Evolutionary conservation across 352 stramenopile species (phyloP).

Genomic region (Phytophthora pluvialis): DNA sequence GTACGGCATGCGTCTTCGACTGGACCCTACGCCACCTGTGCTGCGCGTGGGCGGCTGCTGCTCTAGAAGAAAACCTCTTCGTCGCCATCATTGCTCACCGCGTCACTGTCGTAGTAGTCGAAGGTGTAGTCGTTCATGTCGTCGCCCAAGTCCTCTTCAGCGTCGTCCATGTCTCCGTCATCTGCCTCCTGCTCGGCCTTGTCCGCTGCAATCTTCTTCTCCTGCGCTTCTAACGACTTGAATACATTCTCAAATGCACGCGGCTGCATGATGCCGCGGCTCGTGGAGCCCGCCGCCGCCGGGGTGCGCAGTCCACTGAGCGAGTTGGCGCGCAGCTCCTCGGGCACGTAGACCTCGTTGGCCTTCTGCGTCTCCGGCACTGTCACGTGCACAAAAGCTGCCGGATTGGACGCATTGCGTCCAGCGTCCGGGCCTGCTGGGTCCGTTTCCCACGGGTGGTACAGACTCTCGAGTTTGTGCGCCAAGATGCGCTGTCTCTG

Average conservation of each 20-base stretch:
- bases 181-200: slow-evolving; percentile 56
- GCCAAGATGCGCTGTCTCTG: slow-evolving; percentile 69
- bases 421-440: slow-evolving; percentile 28
- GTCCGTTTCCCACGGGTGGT: slow-evolving; percentile 65
- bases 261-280: slow-evolving; percentile 64
- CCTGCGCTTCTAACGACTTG: slow-evolving; percentile 72
- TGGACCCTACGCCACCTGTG: slow-evolving; percentile 3
- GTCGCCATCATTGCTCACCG: slow-evolving; percentile 67
- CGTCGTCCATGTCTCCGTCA: slow-evolving; percentile 65
- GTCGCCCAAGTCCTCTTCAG: slow-evolving; percentile 71
- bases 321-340: slow-evolving; percentile 66
- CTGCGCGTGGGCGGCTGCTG: background rate
- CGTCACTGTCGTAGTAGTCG: slow-evolving; percentile 83
- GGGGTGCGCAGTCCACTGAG: slow-evolving; percentile 48
- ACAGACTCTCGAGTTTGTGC: slow-evolving; percentile 75
- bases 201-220: slow-evolving; percentile 53
- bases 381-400: slow-evolving; percentile 70
- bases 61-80: slow-evolving; percentile 81
- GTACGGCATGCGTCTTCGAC: slow-evolving; percentile 28
- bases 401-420: slow-evolving; percentile 34
- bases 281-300: slow-evolving; percentile 12
- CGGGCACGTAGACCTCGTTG: slow-evolving; percentile 68
- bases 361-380: slow-evolving; percentile 59
- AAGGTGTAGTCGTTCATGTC: slow-evolving; percentile 87
- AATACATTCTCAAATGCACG: slow-evolving; percentile 75